A percentile compares a stretch with the other conserved stretches of the same genome.
Evolutionary conservation across 177 flowering plant genomes (phyloP).

Genomic region (Vitis hybrid): DNA sequence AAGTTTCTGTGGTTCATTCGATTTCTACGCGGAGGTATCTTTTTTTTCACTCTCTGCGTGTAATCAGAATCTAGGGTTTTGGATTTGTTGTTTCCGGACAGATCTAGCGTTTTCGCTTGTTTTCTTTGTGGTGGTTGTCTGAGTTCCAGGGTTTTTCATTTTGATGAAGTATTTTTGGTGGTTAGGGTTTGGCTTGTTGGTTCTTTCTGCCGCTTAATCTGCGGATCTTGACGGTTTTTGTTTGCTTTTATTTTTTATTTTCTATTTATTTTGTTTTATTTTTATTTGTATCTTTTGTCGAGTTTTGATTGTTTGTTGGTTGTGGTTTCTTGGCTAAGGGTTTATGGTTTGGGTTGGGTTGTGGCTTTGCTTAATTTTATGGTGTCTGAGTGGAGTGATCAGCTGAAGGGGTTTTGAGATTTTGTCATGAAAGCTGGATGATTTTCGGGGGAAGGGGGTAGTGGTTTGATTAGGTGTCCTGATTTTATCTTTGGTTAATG

Average conservation of each 20-base stretch:
- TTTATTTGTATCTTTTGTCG: no score
- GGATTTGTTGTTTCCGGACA: neutral
- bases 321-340: no score
- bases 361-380: no score
- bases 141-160: neutral
- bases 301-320: no score
- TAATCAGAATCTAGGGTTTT: neutral
- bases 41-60: neutral
- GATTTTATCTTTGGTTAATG: no score
- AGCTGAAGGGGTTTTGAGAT: no score
- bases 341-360: no score
- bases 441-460: no score
- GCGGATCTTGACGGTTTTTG: neutral
- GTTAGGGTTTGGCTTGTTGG: neutral
- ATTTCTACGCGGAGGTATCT: neutral
- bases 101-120: conserved; percentile 7
- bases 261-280: no score
- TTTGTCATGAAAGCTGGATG: no score
- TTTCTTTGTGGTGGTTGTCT: neutral
- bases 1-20: neutral
- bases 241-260: neutral
- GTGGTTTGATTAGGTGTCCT: no score
- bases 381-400: no score
- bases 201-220: neutral
- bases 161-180: neutral